Conservation (phyloP, 352 stramenopile genomes). For the Halophytophthora polymorphica region DNA sequence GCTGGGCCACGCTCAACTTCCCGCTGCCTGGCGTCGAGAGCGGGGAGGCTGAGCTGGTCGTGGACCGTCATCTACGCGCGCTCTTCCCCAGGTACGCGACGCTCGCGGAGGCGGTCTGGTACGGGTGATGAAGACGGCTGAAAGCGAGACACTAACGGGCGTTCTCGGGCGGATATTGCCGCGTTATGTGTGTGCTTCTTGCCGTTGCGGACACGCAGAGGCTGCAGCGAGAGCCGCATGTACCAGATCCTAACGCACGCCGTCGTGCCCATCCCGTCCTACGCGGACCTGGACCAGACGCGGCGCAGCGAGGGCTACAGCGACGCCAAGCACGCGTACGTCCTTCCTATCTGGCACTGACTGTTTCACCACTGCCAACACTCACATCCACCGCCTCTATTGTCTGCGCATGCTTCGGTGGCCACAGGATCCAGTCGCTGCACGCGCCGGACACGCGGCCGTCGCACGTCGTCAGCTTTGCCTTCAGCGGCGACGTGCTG, state of each 20-base stretch:
- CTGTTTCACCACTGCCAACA: no score
- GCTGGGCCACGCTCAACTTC: conserved; percentile 69
- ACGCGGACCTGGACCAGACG: conserved; percentile 58
- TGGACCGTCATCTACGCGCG: conserved; percentile 30
- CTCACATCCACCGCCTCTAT: no score
- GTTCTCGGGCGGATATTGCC: background rate
- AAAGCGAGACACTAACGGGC: background rate
- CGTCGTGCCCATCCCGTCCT: conserved; percentile 57
- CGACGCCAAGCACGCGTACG: conserved; percentile 46
- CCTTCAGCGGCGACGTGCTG: conserved; percentile 44
- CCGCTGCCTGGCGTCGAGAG: conserved; percentile 18
- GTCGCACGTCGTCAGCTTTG: conserved; percentile 39
- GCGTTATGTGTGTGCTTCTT: background rate
- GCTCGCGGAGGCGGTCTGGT: no score
- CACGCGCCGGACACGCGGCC: conserved; percentile 21
- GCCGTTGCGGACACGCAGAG: conserved; percentile 6
- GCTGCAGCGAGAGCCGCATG: conserved; percentile 53
- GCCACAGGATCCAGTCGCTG: conserved; percentile 22
- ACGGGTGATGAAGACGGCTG: background rate
- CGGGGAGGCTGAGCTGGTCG: conserved; percentile 7
- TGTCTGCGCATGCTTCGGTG: background rate
- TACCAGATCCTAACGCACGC: conserved; percentile 70
- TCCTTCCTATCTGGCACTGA: conserved; percentile 5
- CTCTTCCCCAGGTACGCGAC: conserved; percentile 36
- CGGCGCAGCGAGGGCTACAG: conserved; percentile 26